Evolutionary conservation across 2,329 filamentous ascomycete genomes (phyloP).

Genomic region (Biscogniauxia marginata): DNA sequence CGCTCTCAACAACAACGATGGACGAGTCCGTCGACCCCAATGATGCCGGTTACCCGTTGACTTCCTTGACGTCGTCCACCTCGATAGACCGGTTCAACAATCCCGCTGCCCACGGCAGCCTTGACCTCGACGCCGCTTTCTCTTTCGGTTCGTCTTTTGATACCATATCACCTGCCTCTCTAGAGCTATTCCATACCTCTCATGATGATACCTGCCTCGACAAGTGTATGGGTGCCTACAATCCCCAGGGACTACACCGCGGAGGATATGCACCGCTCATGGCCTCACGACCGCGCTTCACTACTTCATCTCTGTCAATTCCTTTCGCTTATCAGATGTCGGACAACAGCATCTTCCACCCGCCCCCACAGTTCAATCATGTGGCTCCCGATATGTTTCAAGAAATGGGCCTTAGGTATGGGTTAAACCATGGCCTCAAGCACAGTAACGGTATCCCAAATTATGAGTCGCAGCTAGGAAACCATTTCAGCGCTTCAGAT

Average conservation of each 20-base stretch:
- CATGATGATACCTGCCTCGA: slow-evolving; percentile 22
- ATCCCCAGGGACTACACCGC: slow-evolving; percentile 12
- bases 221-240: slow-evolving; percentile 12
- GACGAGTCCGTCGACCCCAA: slow-evolving; percentile 15
- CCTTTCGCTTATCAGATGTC: slow-evolving; percentile 7
- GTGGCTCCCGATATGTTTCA: neutral
- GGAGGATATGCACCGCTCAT: slow-evolving; percentile 4
- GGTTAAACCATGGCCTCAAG: slow-evolving; percentile 1
- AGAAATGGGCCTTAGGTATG: neutral
- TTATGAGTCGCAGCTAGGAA: neutral
- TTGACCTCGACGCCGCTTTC: slow-evolving; percentile 15
- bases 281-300: slow-evolving; percentile 5
- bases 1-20: slow-evolving; percentile 11
- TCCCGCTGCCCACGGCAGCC: slow-evolving; percentile 5
- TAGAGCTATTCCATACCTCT: slow-evolving; percentile 17
- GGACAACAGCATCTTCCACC: neutral
- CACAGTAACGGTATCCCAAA: neutral
- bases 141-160: slow-evolving; percentile 12
- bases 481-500: slow-evolving; percentile 7
- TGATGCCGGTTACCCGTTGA: slow-evolving; percentile 10
- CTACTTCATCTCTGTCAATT: slow-evolving; percentile 4
- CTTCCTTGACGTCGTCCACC: slow-evolving; percentile 12
- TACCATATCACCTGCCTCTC: slow-evolving; percentile 11
- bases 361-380: neutral
- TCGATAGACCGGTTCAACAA: slow-evolving; percentile 10